These are phyloP conservation scores for Dactylonectria macrodidyma DNA, from an alignment of 2,329 filamentous ascomycete genomes.

Conservation along the genomic window DNA sequence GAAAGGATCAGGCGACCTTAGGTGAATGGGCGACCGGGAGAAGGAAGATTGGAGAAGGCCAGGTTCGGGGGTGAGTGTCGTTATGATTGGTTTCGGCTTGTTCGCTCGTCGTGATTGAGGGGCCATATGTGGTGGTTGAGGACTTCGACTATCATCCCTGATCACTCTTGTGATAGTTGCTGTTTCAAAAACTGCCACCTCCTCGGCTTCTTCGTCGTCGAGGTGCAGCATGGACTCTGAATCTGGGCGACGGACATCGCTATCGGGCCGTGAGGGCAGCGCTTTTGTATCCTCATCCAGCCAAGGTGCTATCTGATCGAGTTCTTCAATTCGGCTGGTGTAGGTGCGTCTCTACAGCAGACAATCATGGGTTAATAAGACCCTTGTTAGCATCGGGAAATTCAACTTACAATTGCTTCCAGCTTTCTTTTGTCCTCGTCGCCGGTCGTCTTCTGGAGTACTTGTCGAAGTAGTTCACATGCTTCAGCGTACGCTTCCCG, in stretches of 20 bases:
- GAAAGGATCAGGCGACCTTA: conserved; percentile 50
- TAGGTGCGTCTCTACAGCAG: conserved; percentile 83
- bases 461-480: conserved; percentile 88
- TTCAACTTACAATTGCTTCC: conserved; percentile 83
- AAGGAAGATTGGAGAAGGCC: conserved; percentile 67
- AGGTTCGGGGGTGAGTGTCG: conserved; percentile 44
- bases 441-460: conserved; percentile 86
- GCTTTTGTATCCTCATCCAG: conserved; percentile 76
- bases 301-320: conserved; percentile 79
- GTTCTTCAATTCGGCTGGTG: conserved; percentile 88
- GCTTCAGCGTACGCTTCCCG: conserved; percentile 93
- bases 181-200: conserved; percentile 64
- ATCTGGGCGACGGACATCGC: conserved; percentile 53
- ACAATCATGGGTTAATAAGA: conserved; percentile 25
- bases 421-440: conserved; percentile 92
- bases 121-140: conserved; percentile 37
- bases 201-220: conserved; percentile 61
- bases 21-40: conserved; percentile 61
- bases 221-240: conserved; percentile 39
- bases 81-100: conserved; percentile 44
- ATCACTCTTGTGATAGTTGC: conserved; percentile 66
- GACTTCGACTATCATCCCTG: conserved; percentile 41
- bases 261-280: conserved; percentile 79
- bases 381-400: neutral
- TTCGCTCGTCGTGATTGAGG: conserved; percentile 45